A percentile compares a stretch with the other conserved stretches of the same genome.
Conservation (phyloP, 2,329 filamentous ascomycete genomes). For the Trichoderma semiorbis region DNA sequence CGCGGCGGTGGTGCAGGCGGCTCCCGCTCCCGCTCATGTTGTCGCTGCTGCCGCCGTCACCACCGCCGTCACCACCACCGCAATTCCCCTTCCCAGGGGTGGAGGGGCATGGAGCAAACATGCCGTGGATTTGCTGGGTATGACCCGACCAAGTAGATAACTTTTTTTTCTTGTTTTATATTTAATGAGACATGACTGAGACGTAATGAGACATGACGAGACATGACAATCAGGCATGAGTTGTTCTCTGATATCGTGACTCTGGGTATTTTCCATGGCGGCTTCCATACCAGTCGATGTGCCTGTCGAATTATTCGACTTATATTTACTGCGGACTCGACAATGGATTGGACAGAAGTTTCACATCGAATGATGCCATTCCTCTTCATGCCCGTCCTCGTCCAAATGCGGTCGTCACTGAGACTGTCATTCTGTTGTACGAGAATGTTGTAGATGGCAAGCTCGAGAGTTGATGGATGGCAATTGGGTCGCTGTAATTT, state of each 20-base stretch:
- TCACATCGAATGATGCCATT: not conserved
- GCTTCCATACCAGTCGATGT: not conserved
- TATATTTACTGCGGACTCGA: not conserved
- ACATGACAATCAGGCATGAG: not conserved
- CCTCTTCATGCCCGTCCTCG: not conserved
- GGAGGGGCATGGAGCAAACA: conserved; percentile 67
- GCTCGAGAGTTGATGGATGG: not conserved
- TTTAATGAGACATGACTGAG: not conserved
- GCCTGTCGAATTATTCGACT: not conserved
- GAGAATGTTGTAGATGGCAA: not conserved
- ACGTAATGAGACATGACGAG: not conserved
- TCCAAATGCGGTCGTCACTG: not conserved
- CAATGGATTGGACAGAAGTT: not conserved
- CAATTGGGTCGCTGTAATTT: not conserved
- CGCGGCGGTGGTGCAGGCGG: not conserved
- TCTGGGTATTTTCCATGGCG: not conserved
- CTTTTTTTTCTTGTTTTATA: not conserved
- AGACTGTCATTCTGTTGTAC: not conserved
- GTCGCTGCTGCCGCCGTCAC: not conserved
- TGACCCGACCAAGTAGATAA: conserved; percentile 45
- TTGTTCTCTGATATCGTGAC: not conserved
- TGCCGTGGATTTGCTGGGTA: conserved; percentile 63
- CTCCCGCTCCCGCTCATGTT: not conserved
- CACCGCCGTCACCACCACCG: not conserved
- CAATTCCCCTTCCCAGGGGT: conserved; percentile 28